phyloP scores from a whole-genome alignment of 2,329 filamentous ascomycete species.

The Colletotrichum costaricense region DNA sequence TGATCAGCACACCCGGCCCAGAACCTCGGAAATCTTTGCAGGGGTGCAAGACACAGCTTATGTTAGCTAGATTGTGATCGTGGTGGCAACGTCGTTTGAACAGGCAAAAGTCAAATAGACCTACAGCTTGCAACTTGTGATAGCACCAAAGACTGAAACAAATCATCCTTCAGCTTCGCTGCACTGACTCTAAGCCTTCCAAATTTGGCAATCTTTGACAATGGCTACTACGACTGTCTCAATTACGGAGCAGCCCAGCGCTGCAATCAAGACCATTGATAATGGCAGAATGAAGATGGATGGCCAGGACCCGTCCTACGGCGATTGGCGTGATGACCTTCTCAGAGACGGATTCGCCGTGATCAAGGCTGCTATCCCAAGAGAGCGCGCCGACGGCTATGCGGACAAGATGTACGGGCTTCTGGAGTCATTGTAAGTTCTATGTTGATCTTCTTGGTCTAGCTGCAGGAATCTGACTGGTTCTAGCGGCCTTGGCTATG shows the following conservation, averaged over 20 bases:
- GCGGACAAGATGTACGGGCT: slow-evolving; percentile 41
- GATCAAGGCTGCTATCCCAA: slow-evolving; percentile 33
- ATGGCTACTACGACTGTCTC: slow-evolving; percentile 32
- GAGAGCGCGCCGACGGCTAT: slow-evolving; percentile 41
- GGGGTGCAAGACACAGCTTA: background rate
- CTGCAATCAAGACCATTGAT: slow-evolving; percentile 38
- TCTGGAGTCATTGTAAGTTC: slow-evolving; percentile 37
- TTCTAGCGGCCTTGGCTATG: slow-evolving; percentile 32
- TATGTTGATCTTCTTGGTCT: fast-evolving
- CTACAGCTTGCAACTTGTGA: background rate
- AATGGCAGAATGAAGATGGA: slow-evolving; percentile 41
- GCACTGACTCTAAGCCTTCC: background rate
- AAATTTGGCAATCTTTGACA: slow-evolving; percentile 37
- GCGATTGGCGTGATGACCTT: slow-evolving; percentile 50
- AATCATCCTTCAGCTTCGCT: background rate
- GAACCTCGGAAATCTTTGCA: background rate
- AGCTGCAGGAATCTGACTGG: slow-evolving; percentile 39
- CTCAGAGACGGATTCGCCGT: slow-evolving; percentile 35
- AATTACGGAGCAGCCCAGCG: background rate
- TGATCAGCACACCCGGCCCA: no score
- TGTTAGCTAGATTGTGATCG: background rate
- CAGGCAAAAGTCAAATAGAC: slow-evolving; percentile 5
- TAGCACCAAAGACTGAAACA: background rate
- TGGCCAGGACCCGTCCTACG: slow-evolving; percentile 8
- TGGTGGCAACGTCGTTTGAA: background rate